These are phyloP conservation scores for Volvox carteri DNA, from an alignment of 163 green algal species.

Conservation along the genomic window DNA sequence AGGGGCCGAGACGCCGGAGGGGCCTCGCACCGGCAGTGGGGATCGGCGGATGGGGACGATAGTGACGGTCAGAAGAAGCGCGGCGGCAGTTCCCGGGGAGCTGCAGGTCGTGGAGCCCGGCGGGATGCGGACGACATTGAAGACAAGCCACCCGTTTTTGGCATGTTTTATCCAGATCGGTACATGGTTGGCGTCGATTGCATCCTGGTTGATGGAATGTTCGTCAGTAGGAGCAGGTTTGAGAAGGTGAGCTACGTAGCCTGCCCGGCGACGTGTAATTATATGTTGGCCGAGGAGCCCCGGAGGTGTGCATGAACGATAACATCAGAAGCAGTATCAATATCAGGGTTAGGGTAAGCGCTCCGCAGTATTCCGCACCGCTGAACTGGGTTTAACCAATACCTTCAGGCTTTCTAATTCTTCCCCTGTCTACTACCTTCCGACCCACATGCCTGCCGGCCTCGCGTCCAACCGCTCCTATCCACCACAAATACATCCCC, in stretches of 20 bases:
- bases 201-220: neutral
- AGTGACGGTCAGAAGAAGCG: constrained; percentile 1
- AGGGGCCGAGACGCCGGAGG: neutral
- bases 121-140: neutral
- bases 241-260: constrained; percentile 22
- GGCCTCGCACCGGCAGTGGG: neutral
- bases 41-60: neutral
- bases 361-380: too few relatives aligned
- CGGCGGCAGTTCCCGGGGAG: neutral
- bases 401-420: neutral
- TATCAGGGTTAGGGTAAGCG: too few relatives aligned
- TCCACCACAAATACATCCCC: too few relatives aligned
- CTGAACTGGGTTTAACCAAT: too few relatives aligned
- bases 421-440: neutral
- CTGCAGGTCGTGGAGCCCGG: neutral
- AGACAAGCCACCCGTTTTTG: neutral
- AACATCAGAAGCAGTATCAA: too few relatives aligned
- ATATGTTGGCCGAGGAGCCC: too few relatives aligned
- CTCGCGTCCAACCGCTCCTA: too few relatives aligned
- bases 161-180: constrained; percentile 7
- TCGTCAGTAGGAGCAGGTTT: constrained; percentile 5
- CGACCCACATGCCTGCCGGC: too few relatives aligned
- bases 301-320: too few relatives aligned
- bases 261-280: too few relatives aligned
- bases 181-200: constrained; percentile 20